These are phyloP conservation scores for Dalechampia spathulata DNA, from an alignment of 441 rosid species.

Conservation along the genomic window DNA sequence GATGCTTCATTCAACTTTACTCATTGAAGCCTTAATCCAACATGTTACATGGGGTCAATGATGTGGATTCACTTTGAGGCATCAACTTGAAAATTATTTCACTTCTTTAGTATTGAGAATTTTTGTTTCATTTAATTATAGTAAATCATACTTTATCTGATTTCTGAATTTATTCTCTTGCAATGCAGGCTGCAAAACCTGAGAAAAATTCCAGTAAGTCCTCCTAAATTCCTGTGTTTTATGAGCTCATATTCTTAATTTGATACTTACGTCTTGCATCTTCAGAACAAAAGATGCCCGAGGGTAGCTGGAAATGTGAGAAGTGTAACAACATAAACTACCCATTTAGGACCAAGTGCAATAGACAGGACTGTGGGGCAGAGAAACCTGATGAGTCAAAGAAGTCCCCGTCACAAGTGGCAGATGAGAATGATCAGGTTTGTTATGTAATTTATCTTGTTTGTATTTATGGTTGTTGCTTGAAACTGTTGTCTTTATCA, in stretches of 20 bases:
- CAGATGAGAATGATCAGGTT: slow-evolving; percentile 90
- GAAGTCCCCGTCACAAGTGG: slow-evolving; percentile 54
- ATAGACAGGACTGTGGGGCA: slow-evolving; percentile 95
- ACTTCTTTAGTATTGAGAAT: too few species aligned
- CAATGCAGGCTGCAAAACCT: slow-evolving; percentile 56
- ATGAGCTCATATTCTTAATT: slow-evolving; percentile 9
- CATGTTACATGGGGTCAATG: too few species aligned
- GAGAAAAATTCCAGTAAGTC: slow-evolving; percentile 79
- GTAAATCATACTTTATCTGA: slow-evolving; percentile 12
- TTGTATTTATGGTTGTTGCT: slow-evolving; percentile 28
- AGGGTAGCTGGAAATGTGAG: slow-evolving; percentile 99
- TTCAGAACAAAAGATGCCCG: slow-evolving; percentile 92
- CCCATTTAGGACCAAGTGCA: slow-evolving; percentile 96
- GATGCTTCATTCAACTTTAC: too few species aligned
- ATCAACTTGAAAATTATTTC: too few species aligned
- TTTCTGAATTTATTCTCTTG: slow-evolving; percentile 16
- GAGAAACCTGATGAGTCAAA: slow-evolving; percentile 68
- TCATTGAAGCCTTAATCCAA: too few species aligned
- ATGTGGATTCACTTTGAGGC: too few species aligned
- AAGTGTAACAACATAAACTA: slow-evolving; percentile 90
- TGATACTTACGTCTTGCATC: slow-evolving; percentile 21
- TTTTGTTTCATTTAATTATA: too few species aligned
- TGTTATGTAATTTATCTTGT: slow-evolving; percentile 38
- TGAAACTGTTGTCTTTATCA: slow-evolving; percentile 21
- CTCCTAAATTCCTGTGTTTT: slow-evolving; percentile 8